phyloP scores from a whole-genome alignment of 2,329 filamentous ascomycete genomes.

The Alternaria tenuissima region DNA sequence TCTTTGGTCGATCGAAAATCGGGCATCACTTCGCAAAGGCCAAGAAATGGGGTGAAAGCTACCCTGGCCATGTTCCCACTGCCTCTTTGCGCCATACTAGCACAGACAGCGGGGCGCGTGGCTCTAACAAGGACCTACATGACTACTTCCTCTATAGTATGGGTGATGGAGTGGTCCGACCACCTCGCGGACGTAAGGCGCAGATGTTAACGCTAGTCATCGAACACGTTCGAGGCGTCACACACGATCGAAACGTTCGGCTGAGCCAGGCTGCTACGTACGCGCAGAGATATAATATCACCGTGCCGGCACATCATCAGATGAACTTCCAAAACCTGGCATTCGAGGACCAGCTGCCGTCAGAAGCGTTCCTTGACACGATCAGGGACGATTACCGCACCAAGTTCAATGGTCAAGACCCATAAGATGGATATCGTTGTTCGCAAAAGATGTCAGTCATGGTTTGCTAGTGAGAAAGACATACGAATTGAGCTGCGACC shows the following conservation, averaged over 20 bases:
- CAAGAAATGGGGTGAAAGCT: not conserved
- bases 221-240: conserved; percentile 7
- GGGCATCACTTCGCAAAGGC: conserved; percentile 4
- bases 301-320: not conserved
- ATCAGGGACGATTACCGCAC: not conserved
- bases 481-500: too few species aligned
- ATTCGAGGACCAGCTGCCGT: conserved; percentile 4
- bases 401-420: conserved; percentile 1
- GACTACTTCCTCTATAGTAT: conserved; percentile 17
- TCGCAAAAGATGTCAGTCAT: not conserved
- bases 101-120: conserved; percentile 5
- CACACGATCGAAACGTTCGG: conserved; percentile 4
- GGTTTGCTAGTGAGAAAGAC: not conserved
- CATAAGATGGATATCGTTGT: not conserved
- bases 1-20: conserved; percentile 3
- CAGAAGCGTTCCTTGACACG: not conserved
- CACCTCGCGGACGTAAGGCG: conserved; percentile 1
- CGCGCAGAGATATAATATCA: not conserved
- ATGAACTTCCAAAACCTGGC: conserved; percentile 6
- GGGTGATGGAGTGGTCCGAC: conserved; percentile 11
- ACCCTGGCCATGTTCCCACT: not conserved
- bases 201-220: conserved; percentile 15
- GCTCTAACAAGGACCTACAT: not conserved
- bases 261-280: conserved; percentile 12
- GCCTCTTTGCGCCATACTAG: conserved; percentile 2